phyloP scores from a whole-genome alignment of 2,329 filamentous ascomycete genomes.

The Apiospora rasikravindrae region DNA sequence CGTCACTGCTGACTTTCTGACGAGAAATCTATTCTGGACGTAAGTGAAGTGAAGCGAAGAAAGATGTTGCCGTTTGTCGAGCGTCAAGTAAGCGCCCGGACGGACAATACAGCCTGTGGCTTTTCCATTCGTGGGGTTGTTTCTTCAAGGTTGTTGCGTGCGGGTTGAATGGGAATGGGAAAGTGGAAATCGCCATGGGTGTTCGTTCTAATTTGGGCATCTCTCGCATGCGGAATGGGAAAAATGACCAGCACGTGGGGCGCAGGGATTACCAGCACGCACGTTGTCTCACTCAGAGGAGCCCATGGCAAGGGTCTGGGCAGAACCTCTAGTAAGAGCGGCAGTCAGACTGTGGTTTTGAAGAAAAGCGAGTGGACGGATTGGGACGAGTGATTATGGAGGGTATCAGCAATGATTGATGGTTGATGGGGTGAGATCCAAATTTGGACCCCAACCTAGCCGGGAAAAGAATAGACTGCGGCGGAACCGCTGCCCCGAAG shows the following conservation, averaged over 20 bases:
- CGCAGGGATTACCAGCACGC: neutral
- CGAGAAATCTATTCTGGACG: conserved; percentile 1
- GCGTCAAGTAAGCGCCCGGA: neutral
- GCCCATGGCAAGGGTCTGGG: neutral
- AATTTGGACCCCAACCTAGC: conserved; percentile 25
- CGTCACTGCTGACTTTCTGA: conserved; percentile 3
- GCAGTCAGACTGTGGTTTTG: neutral
- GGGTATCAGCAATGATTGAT: neutral
- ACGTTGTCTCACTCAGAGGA: conserved; percentile 9
- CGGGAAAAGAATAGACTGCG: neutral
- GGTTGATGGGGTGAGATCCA: conserved; percentile 22
- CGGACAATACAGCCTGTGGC: neutral
- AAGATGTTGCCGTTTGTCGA: neutral
- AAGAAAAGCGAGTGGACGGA: neutral
- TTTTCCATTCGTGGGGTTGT: neutral
- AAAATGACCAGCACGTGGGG: neutral
- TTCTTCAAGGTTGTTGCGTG: neutral
- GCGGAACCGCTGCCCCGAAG: conserved; percentile 15
- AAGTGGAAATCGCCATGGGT: neutral
- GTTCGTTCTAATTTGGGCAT: neutral
- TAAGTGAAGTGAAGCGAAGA: neutral
- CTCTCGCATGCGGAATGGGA: neutral
- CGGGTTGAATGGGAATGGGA: neutral
- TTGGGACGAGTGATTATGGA: neutral
- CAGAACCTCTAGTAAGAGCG: conserved; percentile 6